Evolutionary conservation across 225 moss, liverwort and hornwort species (phyloP).

Genomic region (Climacium dendroides): DNA sequence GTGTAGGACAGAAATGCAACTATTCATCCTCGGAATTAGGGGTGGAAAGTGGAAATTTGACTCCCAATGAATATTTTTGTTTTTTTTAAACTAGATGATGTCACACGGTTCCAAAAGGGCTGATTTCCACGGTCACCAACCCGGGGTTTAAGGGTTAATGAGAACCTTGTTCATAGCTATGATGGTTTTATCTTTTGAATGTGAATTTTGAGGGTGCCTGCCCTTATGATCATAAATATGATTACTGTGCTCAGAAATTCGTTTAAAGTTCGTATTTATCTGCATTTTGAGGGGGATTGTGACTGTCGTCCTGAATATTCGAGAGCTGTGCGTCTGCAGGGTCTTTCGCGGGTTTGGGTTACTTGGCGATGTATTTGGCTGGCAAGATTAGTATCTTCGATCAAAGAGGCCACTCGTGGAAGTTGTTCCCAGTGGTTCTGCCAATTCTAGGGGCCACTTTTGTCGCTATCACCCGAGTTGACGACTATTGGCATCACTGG

Average conservation of each 20-base stretch:
- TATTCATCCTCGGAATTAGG: no score
- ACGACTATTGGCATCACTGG: conserved; percentile 54
- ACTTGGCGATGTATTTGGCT: conserved; percentile 63
- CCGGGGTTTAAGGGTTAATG: no score
- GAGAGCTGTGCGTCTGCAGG: conserved; percentile 26
- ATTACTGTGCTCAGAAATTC: neutral
- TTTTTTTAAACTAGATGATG: no score
- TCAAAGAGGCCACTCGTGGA: conserved; percentile 48
- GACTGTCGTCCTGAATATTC: neutral
- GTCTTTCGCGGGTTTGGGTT: conserved; percentile 77
- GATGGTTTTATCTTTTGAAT: neutral
- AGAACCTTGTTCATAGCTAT: neutral
- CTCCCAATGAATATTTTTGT: no score
- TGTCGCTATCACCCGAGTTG: conserved; percentile 29
- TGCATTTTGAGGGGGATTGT: neutral
- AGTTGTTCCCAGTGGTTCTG: conserved; percentile 25
- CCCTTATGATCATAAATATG: neutral
- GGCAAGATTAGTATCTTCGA: conserved; percentile 73
- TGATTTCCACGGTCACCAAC: no score
- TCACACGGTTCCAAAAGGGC: no score
- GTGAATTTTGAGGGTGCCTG: neutral
- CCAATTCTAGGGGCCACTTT: conserved; percentile 31
- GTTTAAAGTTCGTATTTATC: neutral
- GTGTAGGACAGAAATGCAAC: no score
- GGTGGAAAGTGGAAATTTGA: no score